Percentiles rank a stretch among this genome's conserved stretches.
These are phyloP conservation scores for Fusarium oligoseptatum DNA, from an alignment of 2,329 filamentous ascomycete species.

Conservation along the genomic window DNA sequence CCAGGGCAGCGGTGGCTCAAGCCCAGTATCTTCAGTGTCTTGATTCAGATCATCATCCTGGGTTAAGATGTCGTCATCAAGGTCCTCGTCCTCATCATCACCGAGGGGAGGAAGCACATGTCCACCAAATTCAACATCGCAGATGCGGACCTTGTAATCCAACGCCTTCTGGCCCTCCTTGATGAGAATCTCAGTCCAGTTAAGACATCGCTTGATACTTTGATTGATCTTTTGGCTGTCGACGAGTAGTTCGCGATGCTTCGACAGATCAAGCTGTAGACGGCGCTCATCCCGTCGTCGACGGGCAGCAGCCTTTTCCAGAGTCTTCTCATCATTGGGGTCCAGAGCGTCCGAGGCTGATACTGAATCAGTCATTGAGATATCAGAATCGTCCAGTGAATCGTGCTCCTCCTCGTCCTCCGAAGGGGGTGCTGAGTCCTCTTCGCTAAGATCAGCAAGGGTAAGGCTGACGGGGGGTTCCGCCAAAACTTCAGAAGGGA, in stretches of 20 bases:
- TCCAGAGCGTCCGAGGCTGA: slow-evolving; percentile 54
- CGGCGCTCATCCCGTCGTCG: slow-evolving; percentile 84
- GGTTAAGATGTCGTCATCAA: slow-evolving; percentile 40
- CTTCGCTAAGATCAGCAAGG: slow-evolving; percentile 62
- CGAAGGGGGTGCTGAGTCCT: slow-evolving; percentile 50
- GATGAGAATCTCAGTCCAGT: slow-evolving; percentile 92
- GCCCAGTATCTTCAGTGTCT: slow-evolving; percentile 36
- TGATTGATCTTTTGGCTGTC: slow-evolving; percentile 97
- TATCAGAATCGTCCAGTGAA: slow-evolving; percentile 66
- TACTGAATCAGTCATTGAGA: slow-evolving; percentile 57
- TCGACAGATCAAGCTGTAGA: slow-evolving; percentile 85
- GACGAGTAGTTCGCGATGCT: slow-evolving; percentile 88
- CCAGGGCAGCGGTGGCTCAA: slow-evolving; percentile 50
- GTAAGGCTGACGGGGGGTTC: slow-evolving; percentile 58
- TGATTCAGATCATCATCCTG: slow-evolving; percentile 30
- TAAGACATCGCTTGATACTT: slow-evolving; percentile 88
- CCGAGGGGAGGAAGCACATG: slow-evolving; percentile 79
- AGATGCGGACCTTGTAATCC: slow-evolving; percentile 82
- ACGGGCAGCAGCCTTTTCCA: slow-evolving; percentile 54
- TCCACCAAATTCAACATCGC: slow-evolving; percentile 85
- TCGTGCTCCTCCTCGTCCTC: slow-evolving; percentile 62
- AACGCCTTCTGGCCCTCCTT: slow-evolving; percentile 89
- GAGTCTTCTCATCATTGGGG: slow-evolving; percentile 50
- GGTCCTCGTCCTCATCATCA: slow-evolving; percentile 59
- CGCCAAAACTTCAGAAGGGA: slow-evolving; percentile 59